These are phyloP conservation scores for Mortierella sp. DNA, from an alignment of 371 early-diverging fungal species.

Conservation along the genomic window DNA sequence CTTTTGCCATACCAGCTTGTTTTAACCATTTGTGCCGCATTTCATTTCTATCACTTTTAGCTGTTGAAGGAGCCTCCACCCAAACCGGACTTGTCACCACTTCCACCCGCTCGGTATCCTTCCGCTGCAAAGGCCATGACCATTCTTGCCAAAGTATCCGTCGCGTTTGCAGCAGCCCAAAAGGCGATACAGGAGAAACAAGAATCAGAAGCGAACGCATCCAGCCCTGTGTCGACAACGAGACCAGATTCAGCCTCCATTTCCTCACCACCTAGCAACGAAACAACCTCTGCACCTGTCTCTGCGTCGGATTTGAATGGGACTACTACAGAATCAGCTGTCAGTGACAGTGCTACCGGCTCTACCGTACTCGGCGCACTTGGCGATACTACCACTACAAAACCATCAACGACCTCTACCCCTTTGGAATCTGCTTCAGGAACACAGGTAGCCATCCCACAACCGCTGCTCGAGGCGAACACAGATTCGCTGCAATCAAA, in stretches of 20 bases:
- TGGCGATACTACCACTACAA: background rate
- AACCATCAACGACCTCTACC: conserved; percentile 15
- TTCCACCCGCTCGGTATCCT: conserved; percentile 49
- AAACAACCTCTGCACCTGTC: background rate
- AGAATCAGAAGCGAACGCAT: background rate
- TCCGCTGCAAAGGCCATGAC: conserved; percentile 46
- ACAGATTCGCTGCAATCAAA: no score
- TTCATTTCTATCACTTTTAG: conserved; percentile 7
- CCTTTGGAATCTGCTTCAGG: conserved; percentile 25
- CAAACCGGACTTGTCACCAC: conserved; percentile 49
- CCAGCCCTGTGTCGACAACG: background rate
- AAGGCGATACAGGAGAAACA: conserved; percentile 18
- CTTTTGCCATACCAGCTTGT: no score
- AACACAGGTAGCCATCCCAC: conserved; percentile 16
- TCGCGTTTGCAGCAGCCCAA: conserved; percentile 42
- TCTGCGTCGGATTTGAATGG: conserved; percentile 4
- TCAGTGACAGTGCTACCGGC: no score
- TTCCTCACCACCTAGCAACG: background rate
- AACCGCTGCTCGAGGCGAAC: no score
- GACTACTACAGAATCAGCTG: background rate
- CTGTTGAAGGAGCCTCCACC: conserved; percentile 44
- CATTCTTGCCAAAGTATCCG: conserved; percentile 33
- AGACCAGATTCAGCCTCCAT: background rate
- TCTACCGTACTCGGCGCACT: no score
- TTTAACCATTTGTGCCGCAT: no score